Evolutionary conservation across 805 yeast genomes (phyloP).

Genomic region (Saccharomycopsis babjevae): DNA sequence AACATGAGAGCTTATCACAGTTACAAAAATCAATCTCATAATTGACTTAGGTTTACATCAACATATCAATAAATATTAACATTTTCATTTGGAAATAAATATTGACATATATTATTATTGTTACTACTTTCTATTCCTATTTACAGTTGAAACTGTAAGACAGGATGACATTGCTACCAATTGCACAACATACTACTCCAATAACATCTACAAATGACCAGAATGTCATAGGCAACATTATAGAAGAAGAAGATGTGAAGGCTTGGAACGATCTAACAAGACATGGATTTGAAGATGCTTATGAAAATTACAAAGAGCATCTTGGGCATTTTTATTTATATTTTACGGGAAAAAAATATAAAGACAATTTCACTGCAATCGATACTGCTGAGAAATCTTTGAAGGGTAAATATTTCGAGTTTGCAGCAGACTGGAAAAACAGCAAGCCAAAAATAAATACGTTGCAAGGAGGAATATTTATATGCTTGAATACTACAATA

Average conservation of each 20-base stretch:
- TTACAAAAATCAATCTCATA: too few relatives aligned
- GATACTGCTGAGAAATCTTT: constrained; percentile 40
- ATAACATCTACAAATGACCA: background rate
- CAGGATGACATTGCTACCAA: background rate
- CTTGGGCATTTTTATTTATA: constrained; percentile 70
- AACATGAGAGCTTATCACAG: background rate
- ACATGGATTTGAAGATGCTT: constrained; percentile 62
- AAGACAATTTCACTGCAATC: constrained; percentile 76
- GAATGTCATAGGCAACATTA: background rate
- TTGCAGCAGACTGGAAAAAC: constrained; percentile 82
- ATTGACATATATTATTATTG: too few relatives aligned
- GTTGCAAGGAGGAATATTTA: constrained; percentile 81
- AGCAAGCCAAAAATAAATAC: constrained; percentile 88
- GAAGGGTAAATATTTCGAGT: constrained; percentile 47
- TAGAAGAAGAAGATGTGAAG: background rate
- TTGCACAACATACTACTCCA: background rate
- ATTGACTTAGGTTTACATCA: too few relatives aligned
- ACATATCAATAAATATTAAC: too few relatives aligned
- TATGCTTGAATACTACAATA: constrained; percentile 87
- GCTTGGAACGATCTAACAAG: constrained; percentile 24
- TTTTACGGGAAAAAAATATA: constrained; percentile 86
- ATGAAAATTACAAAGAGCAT: constrained; percentile 42
- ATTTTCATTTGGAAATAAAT: too few relatives aligned
- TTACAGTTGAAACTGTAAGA: background rate
- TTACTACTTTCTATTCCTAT: background rate